phyloP scores from a whole-genome alignment of 225 moss, liverwort and hornwort species.

The Pseudisothecium myosuroides region DNA sequence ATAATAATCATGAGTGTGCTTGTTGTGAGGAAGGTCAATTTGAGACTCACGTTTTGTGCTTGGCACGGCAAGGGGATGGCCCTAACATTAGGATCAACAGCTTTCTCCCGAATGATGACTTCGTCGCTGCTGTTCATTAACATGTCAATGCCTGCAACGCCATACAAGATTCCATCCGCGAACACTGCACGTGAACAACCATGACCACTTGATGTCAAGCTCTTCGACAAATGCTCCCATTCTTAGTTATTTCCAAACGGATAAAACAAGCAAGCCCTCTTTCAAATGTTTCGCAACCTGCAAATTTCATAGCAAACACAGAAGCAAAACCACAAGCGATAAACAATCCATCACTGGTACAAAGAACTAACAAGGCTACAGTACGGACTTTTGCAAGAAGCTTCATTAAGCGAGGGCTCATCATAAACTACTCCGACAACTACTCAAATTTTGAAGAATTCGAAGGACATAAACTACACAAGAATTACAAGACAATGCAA shows the following conservation, averaged over 20 bases:
- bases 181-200: conserved; percentile 10
- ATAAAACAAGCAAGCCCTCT: neutral
- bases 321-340: neutral
- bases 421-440: neutral
- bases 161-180: conserved; percentile 12
- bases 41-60: neutral
- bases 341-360: neutral
- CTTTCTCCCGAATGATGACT: neutral
- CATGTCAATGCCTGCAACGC: conserved; percentile 42
- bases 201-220: neutral
- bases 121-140: conserved; percentile 10
- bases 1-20: neutral
- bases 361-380: neutral
- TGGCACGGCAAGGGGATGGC: neutral
- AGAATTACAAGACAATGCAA: neutral
- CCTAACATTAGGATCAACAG: neutral
- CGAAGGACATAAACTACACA: neutral
- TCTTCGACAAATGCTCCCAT: neutral
- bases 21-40: neutral
- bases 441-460: neutral
- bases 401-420: neutral
- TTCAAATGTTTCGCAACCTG: neutral
- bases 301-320: neutral
- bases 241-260: neutral
- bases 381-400: neutral